Conservation (phyloP, 2,329 filamentous ascomycete species). For the Annulohypoxylon truncatum region DNA sequence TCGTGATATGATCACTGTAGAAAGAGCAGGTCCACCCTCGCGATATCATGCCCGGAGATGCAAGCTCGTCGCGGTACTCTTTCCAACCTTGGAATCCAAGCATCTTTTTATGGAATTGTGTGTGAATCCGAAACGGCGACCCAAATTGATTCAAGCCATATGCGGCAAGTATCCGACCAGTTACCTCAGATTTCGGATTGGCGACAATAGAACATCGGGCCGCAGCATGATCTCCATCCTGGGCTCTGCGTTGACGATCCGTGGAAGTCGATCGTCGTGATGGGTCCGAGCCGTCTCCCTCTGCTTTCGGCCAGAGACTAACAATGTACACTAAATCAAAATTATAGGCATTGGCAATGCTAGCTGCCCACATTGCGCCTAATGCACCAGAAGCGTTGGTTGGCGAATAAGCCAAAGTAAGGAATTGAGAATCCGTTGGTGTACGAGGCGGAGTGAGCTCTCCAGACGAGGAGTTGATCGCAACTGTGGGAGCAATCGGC, state of each 20-base stretch:
- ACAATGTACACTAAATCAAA: constrained; percentile 70
- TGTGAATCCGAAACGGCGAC: constrained; percentile 64
- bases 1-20: constrained; percentile 54
- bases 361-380: constrained; percentile 65
- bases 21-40: constrained; percentile 66
- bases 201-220: constrained; percentile 5
- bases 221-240: not conserved
- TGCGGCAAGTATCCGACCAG: constrained; percentile 65
- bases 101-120: constrained; percentile 62
- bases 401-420: constrained; percentile 60
- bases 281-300: constrained; percentile 28
- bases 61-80: constrained; percentile 61
- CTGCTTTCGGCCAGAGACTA: constrained; percentile 64
- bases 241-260: not conserved
- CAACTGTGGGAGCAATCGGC: constrained; percentile 28
- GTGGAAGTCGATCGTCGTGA: constrained; percentile 32
- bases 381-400: constrained; percentile 57
- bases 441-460: constrained; percentile 47
- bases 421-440: constrained; percentile 49
- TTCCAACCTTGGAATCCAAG: constrained; percentile 64
- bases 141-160: constrained; percentile 64
- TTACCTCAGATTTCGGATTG: constrained; percentile 48
- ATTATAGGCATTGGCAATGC: constrained; percentile 66
- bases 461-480: constrained; percentile 31
- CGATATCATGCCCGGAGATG: constrained; percentile 58